A percentile compares a stretch with the other conserved stretches of the same genome.
Conservation (phyloP, 345 rosid genomes). For the Conringia planisiliqua region DNA sequence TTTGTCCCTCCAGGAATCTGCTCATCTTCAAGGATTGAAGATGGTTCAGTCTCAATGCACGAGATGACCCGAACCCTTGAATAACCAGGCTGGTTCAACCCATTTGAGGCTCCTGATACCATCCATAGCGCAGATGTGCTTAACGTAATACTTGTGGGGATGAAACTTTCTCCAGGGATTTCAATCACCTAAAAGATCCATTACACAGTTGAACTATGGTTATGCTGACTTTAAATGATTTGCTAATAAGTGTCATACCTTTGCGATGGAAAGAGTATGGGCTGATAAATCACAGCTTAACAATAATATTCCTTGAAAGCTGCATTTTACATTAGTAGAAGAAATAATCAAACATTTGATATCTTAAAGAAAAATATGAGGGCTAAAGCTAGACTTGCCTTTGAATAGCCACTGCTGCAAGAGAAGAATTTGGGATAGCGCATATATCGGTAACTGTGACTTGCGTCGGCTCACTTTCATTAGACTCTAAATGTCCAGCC, state of each 20-base stretch:
- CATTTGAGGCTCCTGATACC: slow-evolving; percentile 73
- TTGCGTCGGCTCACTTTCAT: slow-evolving; percentile 44
- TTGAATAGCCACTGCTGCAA: slow-evolving; percentile 74
- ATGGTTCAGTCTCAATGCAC: slow-evolving; percentile 34
- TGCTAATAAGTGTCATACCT: slow-evolving; percentile 43
- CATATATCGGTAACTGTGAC: slow-evolving; percentile 61
- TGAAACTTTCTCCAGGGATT: slow-evolving; percentile 54
- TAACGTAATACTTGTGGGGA: slow-evolving; percentile 61
- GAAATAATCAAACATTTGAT: slow-evolving; percentile 16
- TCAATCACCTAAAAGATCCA: slow-evolving; percentile 48
- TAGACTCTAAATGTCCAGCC: slow-evolving; percentile 47
- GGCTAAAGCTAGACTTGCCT: slow-evolving; percentile 38
- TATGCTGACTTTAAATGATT: neutral
- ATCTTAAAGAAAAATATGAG: neutral
- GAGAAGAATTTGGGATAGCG: slow-evolving; percentile 42
- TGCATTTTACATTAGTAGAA: slow-evolving; percentile 22
- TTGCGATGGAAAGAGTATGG: slow-evolving; percentile 49
- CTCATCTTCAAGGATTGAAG: slow-evolving; percentile 39
- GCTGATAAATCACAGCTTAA: slow-evolving; percentile 55
- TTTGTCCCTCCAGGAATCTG: slow-evolving; percentile 62
- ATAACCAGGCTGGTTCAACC: slow-evolving; percentile 45
- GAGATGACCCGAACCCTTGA: slow-evolving; percentile 51
- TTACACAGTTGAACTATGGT: neutral
- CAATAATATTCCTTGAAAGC: slow-evolving; percentile 76
- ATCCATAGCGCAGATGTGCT: slow-evolving; percentile 57